A percentile compares a stretch with the other conserved stretches of the same genome.
Conservation (phyloP, 257 asterid species). For the Gentiana dahurica region DNA sequence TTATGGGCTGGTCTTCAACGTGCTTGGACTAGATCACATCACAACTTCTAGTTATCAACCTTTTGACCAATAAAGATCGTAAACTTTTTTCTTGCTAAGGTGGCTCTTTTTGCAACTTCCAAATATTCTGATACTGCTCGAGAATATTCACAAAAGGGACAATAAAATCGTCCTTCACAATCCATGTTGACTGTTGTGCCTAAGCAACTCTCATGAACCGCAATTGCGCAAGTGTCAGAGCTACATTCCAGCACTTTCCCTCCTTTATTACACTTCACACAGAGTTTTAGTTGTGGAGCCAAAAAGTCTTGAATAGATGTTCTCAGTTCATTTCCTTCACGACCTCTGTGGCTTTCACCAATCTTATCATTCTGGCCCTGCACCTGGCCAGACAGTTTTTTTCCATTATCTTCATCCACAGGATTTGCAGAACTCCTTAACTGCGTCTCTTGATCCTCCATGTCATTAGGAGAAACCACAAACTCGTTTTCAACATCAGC, state of each 20-base stretch:
- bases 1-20: too few relatives aligned
- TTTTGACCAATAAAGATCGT: constrained; percentile 30
- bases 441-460: constrained; percentile 10
- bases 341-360: constrained; percentile 13
- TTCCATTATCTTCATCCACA: constrained; percentile 10
- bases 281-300: constrained; percentile 27
- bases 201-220: constrained; percentile 57
- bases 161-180: constrained; percentile 32
- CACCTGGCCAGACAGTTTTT: constrained; percentile 14
- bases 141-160: constrained; percentile 79
- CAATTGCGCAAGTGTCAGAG: constrained; percentile 35
- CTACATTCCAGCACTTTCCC: constrained; percentile 41
- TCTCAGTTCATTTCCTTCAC: constrained; percentile 13
- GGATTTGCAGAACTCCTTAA: constrained; percentile 12
- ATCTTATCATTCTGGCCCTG: constrained; percentile 19
- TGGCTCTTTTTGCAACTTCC: constrained; percentile 31
- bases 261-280: constrained; percentile 43
- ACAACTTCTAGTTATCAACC: constrained; percentile 10
- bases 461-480: constrained; percentile 12
- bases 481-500: constrained; percentile 13
- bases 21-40: too few relatives aligned
- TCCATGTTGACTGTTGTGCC: constrained; percentile 34
- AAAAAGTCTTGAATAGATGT: constrained; percentile 33
- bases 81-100: constrained; percentile 45
- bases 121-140: constrained; percentile 41